phyloP scores from a whole-genome alignment of 2,329 filamentous ascomycete genomes.

The Chrysoporthe puriensis region DNA sequence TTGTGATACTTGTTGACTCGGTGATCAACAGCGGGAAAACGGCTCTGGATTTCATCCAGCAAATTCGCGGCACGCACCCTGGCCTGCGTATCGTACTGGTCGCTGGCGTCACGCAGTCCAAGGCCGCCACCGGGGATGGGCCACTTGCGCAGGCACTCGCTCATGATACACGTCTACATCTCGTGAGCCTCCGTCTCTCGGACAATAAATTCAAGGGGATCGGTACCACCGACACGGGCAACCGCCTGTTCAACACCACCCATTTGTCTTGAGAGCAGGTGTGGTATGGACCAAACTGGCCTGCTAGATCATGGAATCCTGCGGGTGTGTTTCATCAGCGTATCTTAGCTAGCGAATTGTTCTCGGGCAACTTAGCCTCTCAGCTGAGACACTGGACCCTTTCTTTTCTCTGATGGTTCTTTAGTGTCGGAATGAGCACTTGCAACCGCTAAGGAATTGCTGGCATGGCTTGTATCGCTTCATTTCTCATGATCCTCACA shows the following conservation, averaged over 20 bases:
- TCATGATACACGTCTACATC: neutral
- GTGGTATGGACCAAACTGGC: no score
- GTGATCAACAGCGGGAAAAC: slow-evolving; percentile 61
- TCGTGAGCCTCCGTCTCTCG: slow-evolving; percentile 3
- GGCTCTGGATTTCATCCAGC: slow-evolving; percentile 51
- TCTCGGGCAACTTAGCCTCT: no score
- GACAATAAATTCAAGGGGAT: neutral
- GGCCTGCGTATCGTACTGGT: slow-evolving; percentile 54
- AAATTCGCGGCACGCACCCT: slow-evolving; percentile 45
- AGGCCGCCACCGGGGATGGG: neutral
- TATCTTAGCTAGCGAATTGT: no score
- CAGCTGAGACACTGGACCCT: no score
- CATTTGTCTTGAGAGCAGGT: neutral
- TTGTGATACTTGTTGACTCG: slow-evolving; percentile 60
- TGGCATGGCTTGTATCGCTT: no score
- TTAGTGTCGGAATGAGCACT: no score
- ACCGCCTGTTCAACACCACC: slow-evolving; percentile 3
- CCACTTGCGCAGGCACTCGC: neutral
- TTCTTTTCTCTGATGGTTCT: no score
- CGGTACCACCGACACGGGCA: neutral
- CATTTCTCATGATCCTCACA: no score
- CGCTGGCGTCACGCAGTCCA: slow-evolving; percentile 47
- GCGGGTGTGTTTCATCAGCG: no score
- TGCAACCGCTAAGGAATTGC: no score
- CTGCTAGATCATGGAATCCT: no score